phyloP scores from a whole-genome alignment of 148 eudicot genomes.

The Rhododendron ferrugineum region DNA sequence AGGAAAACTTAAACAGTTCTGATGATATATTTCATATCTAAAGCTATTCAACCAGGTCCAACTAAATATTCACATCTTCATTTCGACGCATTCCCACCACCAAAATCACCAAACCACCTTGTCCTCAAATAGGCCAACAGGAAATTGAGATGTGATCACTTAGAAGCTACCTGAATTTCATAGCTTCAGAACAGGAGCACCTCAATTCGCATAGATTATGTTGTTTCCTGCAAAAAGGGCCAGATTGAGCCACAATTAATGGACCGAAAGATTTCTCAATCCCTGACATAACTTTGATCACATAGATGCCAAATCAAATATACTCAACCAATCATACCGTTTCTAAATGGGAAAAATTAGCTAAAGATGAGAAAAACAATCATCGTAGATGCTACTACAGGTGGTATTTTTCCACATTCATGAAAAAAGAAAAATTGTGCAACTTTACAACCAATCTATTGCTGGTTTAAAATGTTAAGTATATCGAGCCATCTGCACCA shows the following conservation, averaged over 20 bases:
- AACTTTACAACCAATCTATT: neutral
- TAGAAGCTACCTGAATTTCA: neutral
- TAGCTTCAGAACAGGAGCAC: neutral
- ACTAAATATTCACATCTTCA: conserved; percentile 13
- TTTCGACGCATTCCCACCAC: conserved; percentile 13
- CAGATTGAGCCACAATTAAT: neutral
- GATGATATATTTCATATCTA: neutral
- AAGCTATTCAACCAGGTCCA: neutral
- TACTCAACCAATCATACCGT: neutral
- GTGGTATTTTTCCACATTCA: neutral
- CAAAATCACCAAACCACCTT: neutral
- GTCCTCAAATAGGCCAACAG: neutral
- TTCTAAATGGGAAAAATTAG: neutral
- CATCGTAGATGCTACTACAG: neutral
- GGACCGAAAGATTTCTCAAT: neutral
- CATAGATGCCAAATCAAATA: neutral
- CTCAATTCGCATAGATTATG: neutral
- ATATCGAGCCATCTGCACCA: neutral
- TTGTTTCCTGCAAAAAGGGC: conserved; percentile 10
- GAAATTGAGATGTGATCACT: neutral
- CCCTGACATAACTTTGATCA: neutral
- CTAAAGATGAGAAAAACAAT: neutral
- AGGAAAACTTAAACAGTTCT: neutral
- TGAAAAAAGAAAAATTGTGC: neutral
- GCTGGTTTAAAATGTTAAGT: neutral